Evolutionary conservation across 1,284 basidiomycete genomes (phyloP).

Genomic region (Macrocystidia cucumis): DNA sequence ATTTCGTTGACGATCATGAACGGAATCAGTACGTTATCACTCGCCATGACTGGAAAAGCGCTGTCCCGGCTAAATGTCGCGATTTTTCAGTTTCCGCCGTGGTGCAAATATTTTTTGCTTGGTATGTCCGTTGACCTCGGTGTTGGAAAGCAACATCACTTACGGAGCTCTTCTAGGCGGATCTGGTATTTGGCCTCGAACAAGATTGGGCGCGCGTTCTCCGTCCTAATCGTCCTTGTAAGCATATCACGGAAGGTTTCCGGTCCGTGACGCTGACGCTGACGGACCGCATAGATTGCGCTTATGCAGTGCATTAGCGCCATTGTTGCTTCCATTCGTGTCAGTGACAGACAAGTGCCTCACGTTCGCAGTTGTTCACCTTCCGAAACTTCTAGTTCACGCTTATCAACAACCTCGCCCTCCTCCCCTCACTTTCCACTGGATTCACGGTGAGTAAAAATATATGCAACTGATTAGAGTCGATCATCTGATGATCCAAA

Average conservation of each 20-base stretch:
- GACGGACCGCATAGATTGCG: neutral
- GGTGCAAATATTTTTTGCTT: slow-evolving; percentile 8
- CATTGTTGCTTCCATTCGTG: neutral
- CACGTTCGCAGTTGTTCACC: neutral
- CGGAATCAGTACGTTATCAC: slow-evolving; percentile 5
- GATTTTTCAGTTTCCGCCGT: slow-evolving; percentile 2
- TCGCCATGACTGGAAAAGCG: neutral
- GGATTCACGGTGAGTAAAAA: slow-evolving; percentile 3
- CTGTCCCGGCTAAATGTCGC: neutral
- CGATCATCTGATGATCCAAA: neutral
- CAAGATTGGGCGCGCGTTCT: slow-evolving; percentile 1
- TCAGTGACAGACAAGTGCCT: neutral
- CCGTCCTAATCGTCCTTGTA: slow-evolving; percentile 4
- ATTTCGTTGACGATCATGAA: slow-evolving; percentile 3
- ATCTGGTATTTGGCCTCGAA: slow-evolving; percentile 3
- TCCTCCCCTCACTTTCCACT: neutral
- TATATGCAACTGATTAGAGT: slow-evolving; percentile 7
- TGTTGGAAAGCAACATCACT: neutral
- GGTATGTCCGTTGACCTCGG: neutral
- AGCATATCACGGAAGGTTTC: neutral
- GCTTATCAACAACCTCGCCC: neutral
- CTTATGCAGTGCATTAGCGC: neutral
- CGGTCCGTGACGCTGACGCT: neutral
- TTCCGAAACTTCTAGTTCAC: neutral
- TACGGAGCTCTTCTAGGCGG: neutral